These are phyloP conservation scores for Tricholoma saponaceum DNA, from an alignment of 768 basidiomycete species.

Conservation along the genomic window DNA sequence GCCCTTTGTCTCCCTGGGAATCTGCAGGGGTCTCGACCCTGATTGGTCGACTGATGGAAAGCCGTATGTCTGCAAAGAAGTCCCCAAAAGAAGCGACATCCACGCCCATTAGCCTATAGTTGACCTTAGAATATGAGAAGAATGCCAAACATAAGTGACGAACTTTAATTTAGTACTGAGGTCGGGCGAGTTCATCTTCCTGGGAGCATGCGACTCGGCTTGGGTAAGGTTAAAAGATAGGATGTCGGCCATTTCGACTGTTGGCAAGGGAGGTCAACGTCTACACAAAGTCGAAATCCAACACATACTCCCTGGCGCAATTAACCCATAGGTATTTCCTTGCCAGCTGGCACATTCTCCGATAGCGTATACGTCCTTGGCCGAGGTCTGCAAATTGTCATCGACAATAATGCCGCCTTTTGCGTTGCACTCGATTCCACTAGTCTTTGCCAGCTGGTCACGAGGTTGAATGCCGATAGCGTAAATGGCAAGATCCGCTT, in stretches of 20 bases:
- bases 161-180: conserved; percentile 66
- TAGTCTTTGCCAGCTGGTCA: conserved; percentile 55
- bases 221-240: conserved; percentile 65
- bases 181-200: conserved; percentile 55
- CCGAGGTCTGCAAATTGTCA: conserved; percentile 54
- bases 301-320: conserved; percentile 55
- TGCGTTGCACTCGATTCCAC: conserved; percentile 46
- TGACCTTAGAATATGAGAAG: not conserved
- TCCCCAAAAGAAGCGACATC: conserved; percentile 70
- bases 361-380: conserved; percentile 61
- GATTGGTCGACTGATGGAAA: not conserved
- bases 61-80: conserved; percentile 59
- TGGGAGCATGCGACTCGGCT: conserved; percentile 35
- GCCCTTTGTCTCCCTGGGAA: not conserved
- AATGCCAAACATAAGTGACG: not conserved
- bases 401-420: conserved; percentile 58
- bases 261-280: conserved; percentile 1
- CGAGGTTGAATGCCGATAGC: conserved; percentile 71
- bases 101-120: conserved; percentile 23
- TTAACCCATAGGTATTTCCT: conserved; percentile 66
- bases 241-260: conserved; percentile 68
- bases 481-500: conserved; percentile 56
- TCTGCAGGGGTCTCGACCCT: not conserved
- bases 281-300: not conserved
- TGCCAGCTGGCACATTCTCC: conserved; percentile 75